Evolutionary conservation across 1,284 basidiomycete species (phyloP).

Genomic region (Ustilago tritici): DNA sequence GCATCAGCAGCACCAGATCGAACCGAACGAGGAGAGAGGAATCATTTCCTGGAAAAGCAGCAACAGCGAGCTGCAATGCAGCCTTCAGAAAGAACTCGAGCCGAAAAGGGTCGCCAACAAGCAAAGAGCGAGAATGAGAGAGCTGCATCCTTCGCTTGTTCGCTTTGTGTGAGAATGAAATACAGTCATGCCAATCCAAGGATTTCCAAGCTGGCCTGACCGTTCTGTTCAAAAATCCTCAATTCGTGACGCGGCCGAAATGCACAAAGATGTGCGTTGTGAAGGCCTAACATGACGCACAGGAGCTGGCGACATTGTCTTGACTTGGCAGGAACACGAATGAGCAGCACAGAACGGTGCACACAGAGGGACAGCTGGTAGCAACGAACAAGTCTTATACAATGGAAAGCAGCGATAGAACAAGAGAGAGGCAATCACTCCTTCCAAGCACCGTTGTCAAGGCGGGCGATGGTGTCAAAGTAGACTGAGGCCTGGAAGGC

Average conservation of each 20-base stretch:
- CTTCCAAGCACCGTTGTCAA: slow-evolving; percentile 59
- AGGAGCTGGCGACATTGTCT: too few relatives aligned
- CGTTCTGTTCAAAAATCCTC: background rate
- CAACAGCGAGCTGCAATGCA: background rate
- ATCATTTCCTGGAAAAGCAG: background rate
- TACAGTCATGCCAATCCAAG: background rate
- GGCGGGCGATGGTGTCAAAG: slow-evolving; percentile 57
- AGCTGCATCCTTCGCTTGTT: background rate
- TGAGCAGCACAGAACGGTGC: background rate
- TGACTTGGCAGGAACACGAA: too few relatives aligned
- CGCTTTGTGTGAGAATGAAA: background rate
- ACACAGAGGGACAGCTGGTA: background rate
- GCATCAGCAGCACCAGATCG: background rate
- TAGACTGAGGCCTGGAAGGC: slow-evolving; percentile 63
- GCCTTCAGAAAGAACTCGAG: background rate
- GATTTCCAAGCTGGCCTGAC: background rate
- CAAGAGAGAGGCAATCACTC: slow-evolving; percentile 16
- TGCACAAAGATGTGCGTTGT: background rate
- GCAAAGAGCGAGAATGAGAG: background rate
- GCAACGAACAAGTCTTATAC: background rate
- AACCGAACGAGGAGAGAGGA: slow-evolving; percentile 2
- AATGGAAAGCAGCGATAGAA: background rate
- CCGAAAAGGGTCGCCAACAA: slow-evolving; percentile 3
- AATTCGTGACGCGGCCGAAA: slow-evolving; percentile 6
- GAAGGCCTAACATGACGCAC: background rate